Evolutionary conservation across 768 basidiomycete genomes (phyloP).

Genomic region (Boletus pseudopeckii): DNA sequence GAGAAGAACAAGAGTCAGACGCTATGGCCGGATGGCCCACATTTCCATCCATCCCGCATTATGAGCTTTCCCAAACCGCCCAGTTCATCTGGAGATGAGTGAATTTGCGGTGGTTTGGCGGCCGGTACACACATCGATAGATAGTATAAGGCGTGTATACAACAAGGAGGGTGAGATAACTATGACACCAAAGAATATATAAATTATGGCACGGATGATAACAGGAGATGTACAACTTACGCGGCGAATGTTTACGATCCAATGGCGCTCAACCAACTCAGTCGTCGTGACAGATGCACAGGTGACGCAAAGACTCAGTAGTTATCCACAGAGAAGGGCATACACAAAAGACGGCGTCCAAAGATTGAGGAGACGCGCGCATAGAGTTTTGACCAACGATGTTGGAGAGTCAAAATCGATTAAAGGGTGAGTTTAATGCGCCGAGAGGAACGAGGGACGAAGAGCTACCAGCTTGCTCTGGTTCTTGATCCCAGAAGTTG

Average conservation of each 20-base stretch:
- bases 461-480: not conserved
- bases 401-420: slow-evolving; percentile 22
- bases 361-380: slow-evolving; percentile 21
- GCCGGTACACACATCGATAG: slow-evolving; percentile 61
- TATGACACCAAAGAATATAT: slow-evolving; percentile 28
- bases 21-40: slow-evolving; percentile 38
- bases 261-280: slow-evolving; percentile 61
- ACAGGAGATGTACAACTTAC: slow-evolving; percentile 41
- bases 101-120: not conserved
- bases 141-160: slow-evolving; percentile 87
- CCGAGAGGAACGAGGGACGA: not conserved
- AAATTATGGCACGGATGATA: not conserved
- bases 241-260: slow-evolving; percentile 73
- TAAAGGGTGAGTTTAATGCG: slow-evolving; percentile 9
- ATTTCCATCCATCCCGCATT: slow-evolving; percentile 83
- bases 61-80: slow-evolving; percentile 76
- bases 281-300: slow-evolving; percentile 62
- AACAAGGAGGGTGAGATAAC: slow-evolving; percentile 69
- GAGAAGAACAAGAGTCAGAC: not conserved
- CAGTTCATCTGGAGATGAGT: slow-evolving; percentile 52
- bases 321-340: slow-evolving; percentile 27
- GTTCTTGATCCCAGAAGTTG: slow-evolving; percentile 8
- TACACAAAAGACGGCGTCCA: slow-evolving; percentile 29
- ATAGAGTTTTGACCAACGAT: slow-evolving; percentile 17
- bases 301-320: slow-evolving; percentile 23